A percentile compares a stretch with the other conserved stretches of the same genome.
phyloP scores from a whole-genome alignment of 805 yeast genomes.

The Soucietia sequanensis region DNA sequence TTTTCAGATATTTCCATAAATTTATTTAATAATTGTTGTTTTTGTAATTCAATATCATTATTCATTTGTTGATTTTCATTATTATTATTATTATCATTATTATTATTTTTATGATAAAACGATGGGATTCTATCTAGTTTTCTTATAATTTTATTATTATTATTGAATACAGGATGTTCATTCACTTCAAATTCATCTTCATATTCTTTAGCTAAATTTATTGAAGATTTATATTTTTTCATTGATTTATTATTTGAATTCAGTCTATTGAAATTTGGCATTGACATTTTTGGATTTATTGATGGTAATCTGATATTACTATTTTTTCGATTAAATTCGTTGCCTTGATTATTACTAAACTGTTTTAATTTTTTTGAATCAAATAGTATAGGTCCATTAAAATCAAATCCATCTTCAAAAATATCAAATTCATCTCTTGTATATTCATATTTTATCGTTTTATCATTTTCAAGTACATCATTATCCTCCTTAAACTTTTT shows the following conservation, averaged over 20 bases:
- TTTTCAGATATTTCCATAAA: conserved; percentile 28
- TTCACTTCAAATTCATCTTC: conserved; percentile 5
- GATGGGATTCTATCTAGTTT: conserved; percentile 43
- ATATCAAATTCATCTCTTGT: conserved; percentile 36
- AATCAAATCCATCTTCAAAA: conserved; percentile 38
- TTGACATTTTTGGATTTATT: conserved; percentile 12
- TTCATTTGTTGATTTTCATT: conserved; percentile 6
- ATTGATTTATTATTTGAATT: conserved; percentile 4
- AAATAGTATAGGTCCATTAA: conserved; percentile 8
- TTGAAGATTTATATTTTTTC: conserved; percentile 32
- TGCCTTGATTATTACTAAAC: conserved; percentile 1
- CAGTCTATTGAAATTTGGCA: conserved; percentile 17
- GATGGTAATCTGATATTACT: neutral
- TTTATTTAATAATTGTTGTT: conserved; percentile 28
- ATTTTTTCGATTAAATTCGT: neutral
- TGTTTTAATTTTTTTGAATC: conserved; percentile 12
- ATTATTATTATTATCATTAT: conserved; percentile 7
- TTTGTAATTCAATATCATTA: conserved; percentile 18
- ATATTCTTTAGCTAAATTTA: conserved; percentile 23
- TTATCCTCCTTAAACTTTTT: conserved; percentile 10
- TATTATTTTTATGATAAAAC: conserved; percentile 22
- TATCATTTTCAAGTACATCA: conserved; percentile 31
- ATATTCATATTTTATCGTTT: conserved; percentile 34
- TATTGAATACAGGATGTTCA: conserved; percentile 29
- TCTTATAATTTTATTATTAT: conserved; percentile 31